These are phyloP conservation scores for Cucumis cinereus DNA, from an alignment of 306 rosid species.

Conservation along the genomic window DNA sequence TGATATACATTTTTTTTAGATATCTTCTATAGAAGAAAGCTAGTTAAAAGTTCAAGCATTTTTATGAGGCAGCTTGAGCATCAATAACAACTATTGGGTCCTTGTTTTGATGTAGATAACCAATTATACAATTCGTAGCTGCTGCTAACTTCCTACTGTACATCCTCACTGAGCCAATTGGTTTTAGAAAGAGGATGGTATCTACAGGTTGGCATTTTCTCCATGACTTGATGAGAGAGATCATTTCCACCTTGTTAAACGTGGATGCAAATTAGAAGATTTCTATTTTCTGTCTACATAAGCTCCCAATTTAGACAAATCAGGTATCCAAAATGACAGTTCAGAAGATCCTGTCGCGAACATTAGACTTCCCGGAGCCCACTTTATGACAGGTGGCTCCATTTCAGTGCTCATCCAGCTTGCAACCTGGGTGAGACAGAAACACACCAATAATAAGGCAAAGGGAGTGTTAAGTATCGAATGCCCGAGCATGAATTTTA, in stretches of 20 bases:
- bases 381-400: conserved; percentile 81
- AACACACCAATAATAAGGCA: neutral
- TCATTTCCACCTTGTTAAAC: neutral
- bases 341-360: conserved; percentile 89
- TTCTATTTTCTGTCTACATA: conserved; percentile 72
- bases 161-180: neutral
- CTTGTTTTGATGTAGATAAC: neutral
- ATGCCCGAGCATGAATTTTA: neutral
- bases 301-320: conserved; percentile 81
- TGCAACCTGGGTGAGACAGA: conserved; percentile 41
- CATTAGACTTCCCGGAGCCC: conserved; percentile 94
- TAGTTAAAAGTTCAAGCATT: neutral
- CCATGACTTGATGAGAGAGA: neutral
- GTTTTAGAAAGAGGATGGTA: neutral
- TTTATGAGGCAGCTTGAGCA: neutral
- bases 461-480: neutral
- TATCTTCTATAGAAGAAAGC: neutral
- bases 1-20: neutral
- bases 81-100: neutral
- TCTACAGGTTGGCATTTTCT: neutral
- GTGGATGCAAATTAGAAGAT: neutral
- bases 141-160: neutral
- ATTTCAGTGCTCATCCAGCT: conserved; percentile 88
- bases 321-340: conserved; percentile 86
- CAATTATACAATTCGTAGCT: neutral